Conservation (phyloP, 192 early-diverging fungal species). For the Linnemannia schmuckeri region DNA sequence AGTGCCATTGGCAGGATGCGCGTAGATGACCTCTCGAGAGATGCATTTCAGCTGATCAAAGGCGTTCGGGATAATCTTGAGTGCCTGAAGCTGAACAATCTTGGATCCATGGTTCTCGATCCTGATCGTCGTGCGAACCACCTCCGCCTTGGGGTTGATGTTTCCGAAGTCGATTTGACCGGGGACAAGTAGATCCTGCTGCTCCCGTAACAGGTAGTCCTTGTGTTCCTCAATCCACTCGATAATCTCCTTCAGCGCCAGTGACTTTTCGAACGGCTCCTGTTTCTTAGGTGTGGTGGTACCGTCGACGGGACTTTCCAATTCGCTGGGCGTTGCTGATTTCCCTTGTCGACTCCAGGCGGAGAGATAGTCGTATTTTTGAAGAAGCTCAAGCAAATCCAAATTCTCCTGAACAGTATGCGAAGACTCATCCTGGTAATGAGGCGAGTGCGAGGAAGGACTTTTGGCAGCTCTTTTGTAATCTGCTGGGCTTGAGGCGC, state of each 20-base stretch:
- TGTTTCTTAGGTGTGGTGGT: slow-evolving; percentile 30
- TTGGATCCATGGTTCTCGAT: slow-evolving; percentile 47
- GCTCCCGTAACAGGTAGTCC: slow-evolving; percentile 41
- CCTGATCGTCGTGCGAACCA: slow-evolving; percentile 28
- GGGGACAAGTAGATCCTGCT: slow-evolving; percentile 36
- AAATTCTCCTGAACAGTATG: slow-evolving; percentile 41
- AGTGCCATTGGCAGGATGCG: slow-evolving; percentile 44
- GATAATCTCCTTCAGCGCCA: slow-evolving; percentile 43
- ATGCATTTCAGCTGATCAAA: slow-evolving; percentile 37
- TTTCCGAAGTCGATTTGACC: slow-evolving; percentile 49
- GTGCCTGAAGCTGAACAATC: slow-evolving; percentile 39
- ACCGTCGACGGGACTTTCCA: slow-evolving; percentile 44
- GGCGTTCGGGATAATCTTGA: slow-evolving; percentile 42
- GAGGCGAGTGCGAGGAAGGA: slow-evolving; percentile 29
- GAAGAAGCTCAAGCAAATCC: slow-evolving; percentile 44
- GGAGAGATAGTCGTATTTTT: slow-evolving; percentile 47
- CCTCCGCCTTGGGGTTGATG: slow-evolving; percentile 38
- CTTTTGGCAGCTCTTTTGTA: slow-evolving; percentile 29
- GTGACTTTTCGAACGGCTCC: slow-evolving; percentile 50
- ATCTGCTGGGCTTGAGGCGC: slow-evolving; percentile 41
- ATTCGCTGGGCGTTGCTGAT: slow-evolving; percentile 37
- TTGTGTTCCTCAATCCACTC: slow-evolving; percentile 51
- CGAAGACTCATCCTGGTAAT: slow-evolving; percentile 27
- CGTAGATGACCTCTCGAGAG: slow-evolving; percentile 24
- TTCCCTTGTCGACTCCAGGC: slow-evolving; percentile 49